Base-by-base conservation (phyloP, 345 rosid genomes). In the Aquilaria malaccensis region DNA sequence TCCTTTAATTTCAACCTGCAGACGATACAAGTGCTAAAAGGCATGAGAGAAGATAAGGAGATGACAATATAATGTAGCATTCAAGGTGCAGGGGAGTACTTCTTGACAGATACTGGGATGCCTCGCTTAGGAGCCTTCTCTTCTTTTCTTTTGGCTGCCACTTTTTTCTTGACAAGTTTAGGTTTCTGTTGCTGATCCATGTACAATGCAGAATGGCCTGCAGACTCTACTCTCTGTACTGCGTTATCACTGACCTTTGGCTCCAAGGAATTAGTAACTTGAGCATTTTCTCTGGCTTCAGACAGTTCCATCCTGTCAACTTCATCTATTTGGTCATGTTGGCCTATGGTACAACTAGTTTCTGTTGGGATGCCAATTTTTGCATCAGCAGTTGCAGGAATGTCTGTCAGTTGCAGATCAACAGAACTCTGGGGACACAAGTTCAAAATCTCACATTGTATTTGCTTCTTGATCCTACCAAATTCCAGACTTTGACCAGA, bases 1-100 rank as follows among this genome's bases (percentile, higher is more conserved):
- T 93, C 98, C 80, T 77, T 83, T 65, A 85, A 58, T 79, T 77
- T 85, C 74, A 93, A 74, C 75, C 94, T 93, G 88, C 74, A 67
- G 2, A 49, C 11, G 46, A 59, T 62, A 7, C 3, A 49, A 48
- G 9, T 37, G 22, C 63, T 6, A 37, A 30, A 37, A 0, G 11
- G 47, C 9, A 52, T 13, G 13, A 30, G 52, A 51, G 54, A 45
- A 51, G 45, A 65, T 29, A 48, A 47, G 63, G 50, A 46, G 10
- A 0, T 45, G 52, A 30, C 30, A 33, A 31, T n/a, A 13, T 13
- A 32, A 33, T 9, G 48, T 7, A 29, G 50, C 22, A 22, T 22
- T 22, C 33, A 33, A 45, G 59, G 63, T 48, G 62, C 33, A 30
- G 48, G 33, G 58, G 63, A 52, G 67, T 61, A 85, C 88, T 88